Percentiles rank a stretch among this genome's conserved stretches.
These are phyloP conservation scores for Sphaerobolus stellatus DNA, from an alignment of 1,284 basidiomycete species.

Conservation along the genomic window DNA sequence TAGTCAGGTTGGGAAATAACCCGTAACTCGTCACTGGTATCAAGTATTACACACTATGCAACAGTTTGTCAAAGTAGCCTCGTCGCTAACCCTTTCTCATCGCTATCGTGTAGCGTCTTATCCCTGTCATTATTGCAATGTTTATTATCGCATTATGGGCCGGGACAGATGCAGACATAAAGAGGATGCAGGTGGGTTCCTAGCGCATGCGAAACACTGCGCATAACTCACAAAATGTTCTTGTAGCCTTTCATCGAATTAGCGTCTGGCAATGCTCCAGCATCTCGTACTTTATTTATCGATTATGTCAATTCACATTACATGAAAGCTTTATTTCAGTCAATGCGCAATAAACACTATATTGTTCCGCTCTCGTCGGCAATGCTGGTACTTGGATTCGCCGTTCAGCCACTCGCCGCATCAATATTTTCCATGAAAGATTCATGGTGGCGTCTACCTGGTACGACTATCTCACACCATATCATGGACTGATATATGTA, in stretches of 20 bases:
- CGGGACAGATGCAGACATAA: slow-evolving; percentile 55
- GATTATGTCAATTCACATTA: slow-evolving; percentile 50
- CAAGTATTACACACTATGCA: slow-evolving; percentile 46
- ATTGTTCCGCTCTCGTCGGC: slow-evolving; percentile 46
- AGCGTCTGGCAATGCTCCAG: slow-evolving; percentile 50
- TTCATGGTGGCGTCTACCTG: too few relatives aligned
- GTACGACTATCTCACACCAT: too few relatives aligned
- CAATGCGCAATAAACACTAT: slow-evolving; percentile 43
- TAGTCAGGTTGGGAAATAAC: slow-evolving; percentile 42
- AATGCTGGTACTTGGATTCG: slow-evolving; percentile 45
- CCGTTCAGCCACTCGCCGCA: slow-evolving; percentile 51
- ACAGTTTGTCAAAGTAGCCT: too few relatives aligned
- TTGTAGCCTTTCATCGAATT: slow-evolving; percentile 53
- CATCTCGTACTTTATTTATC: slow-evolving; percentile 47
- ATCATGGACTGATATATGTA: too few relatives aligned
- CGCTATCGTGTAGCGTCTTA: slow-evolving; percentile 48
- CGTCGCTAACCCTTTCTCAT: not conserved
- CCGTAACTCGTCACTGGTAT: slow-evolving; percentile 26
- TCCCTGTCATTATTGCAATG: slow-evolving; percentile 47
- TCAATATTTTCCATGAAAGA: slow-evolving; percentile 47
- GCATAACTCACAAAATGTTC: not conserved
- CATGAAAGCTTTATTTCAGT: not conserved
- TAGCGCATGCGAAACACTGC: not conserved
- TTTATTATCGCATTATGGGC: slow-evolving; percentile 47
- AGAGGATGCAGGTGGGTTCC: slow-evolving; percentile 52